Conservation (phyloP, 1,284 basidiomycete species). For the Heterobasidion irregulare region DNA sequence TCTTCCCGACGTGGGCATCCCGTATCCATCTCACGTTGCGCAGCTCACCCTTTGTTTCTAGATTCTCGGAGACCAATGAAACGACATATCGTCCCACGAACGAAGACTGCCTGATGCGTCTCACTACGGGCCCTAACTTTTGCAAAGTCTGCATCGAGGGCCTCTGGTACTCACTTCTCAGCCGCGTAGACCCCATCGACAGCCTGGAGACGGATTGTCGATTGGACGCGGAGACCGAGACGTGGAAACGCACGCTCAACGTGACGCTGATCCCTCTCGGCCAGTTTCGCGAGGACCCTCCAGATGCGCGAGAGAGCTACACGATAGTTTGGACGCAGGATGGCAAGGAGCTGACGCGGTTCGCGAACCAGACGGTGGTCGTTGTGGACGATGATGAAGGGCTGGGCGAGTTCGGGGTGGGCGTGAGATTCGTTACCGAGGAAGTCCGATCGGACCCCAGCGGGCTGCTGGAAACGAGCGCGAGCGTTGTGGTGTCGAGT, state of each 20-base stretch:
- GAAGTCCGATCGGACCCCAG: slow-evolving; percentile 43
- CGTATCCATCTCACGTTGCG: background rate
- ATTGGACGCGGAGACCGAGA: slow-evolving; percentile 8
- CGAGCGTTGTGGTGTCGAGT: background rate
- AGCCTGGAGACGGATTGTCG: slow-evolving; percentile 28
- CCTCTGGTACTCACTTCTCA: slow-evolving; percentile 60
- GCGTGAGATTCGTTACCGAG: slow-evolving; percentile 45
- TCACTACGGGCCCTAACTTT: slow-evolving; percentile 62
- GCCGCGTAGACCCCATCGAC: slow-evolving; percentile 55
- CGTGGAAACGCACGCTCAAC: slow-evolving; percentile 24
- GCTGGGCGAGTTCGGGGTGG: slow-evolving; percentile 32
- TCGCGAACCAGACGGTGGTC: slow-evolving; percentile 40
- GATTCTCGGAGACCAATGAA: slow-evolving; percentile 49
- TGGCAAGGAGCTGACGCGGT: slow-evolving; percentile 29
- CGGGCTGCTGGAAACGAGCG: slow-evolving; percentile 15
- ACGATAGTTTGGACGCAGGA: slow-evolving; percentile 46
- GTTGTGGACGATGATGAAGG: slow-evolving; percentile 23
- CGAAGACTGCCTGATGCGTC: slow-evolving; percentile 80
- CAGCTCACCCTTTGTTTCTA: slow-evolving; percentile 15
- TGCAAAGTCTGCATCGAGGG: slow-evolving; percentile 71
- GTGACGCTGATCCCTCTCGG: slow-evolving; percentile 51
- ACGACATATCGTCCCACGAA: slow-evolving; percentile 74
- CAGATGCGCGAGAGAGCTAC: slow-evolving; percentile 39
- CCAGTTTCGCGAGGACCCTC: slow-evolving; percentile 35
- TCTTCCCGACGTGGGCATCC: slow-evolving; percentile 62